Evolutionary conservation across 2,329 filamentous ascomycete genomes (phyloP), one percentile per base, ranked within the genome.

Genomic region (Paracorniculantispora psalliotae): DNA sequence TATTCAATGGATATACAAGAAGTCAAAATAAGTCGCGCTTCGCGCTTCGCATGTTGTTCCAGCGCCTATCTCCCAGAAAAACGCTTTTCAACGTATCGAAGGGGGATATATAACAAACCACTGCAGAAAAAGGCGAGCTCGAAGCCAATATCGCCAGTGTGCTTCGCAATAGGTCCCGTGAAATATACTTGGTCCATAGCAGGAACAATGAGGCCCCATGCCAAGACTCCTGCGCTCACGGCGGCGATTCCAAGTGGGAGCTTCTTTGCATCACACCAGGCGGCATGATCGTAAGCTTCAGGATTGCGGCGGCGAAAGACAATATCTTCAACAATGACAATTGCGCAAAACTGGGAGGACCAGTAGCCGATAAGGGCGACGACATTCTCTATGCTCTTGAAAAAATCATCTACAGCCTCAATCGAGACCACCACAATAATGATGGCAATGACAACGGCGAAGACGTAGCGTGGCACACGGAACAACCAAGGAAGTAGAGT

Each of bases 81-180:
- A 49, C 69, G 71, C 61, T 72, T 77, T 69, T 83, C 81, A 0
- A 76, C 52, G 65, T 71, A 75, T 7, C 80, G 71, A 13, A 83
- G 67, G 3, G 79, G 78, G 1, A 80, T 52, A 57, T 82, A 83
- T 26, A 75, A 68, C 33, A 82, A 12, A 1, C 69, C 75, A 13
- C 78, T 80, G 59, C 82, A 67, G 28, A 77, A 75, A 65, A 87
- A 81, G 0, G 84, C 84, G 68, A 85, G 71, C 73, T 88, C 85
- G 59, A 88, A 87, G 0, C 85, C 86, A 67, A 88, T 81, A 63
- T 88, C 85, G 0, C 85, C 85, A 12, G 84, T 85, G 37, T 65
- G 78, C 69, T 77, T 71, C 0, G 83, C 84, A 63, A 87, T 81
- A 0, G 84, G 84, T 0, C 84, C 84, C 9, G 77, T 80, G 66